Evolutionary conservation across 768 basidiomycete species (phyloP).

Genomic region (Russula virescens): DNA sequence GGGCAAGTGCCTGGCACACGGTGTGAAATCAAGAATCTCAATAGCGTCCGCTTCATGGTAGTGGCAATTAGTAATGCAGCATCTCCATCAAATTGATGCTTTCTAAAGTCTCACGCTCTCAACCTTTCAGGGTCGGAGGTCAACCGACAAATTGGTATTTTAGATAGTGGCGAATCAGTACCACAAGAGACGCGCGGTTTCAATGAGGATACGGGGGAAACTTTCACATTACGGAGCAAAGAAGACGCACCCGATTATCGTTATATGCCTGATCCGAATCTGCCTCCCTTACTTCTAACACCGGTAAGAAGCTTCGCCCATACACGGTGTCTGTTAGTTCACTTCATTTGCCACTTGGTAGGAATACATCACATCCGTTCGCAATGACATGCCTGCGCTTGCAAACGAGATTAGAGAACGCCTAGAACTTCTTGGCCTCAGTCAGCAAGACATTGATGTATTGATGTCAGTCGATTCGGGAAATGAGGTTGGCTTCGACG

Average conservation of each 20-base stretch:
- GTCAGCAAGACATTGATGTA: slow-evolving; percentile 63
- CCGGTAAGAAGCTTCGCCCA: slow-evolving; percentile 34
- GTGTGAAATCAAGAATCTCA: slow-evolving; percentile 96
- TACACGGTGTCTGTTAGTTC: neutral
- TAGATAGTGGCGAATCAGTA: slow-evolving; percentile 42
- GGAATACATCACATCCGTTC: slow-evolving; percentile 55
- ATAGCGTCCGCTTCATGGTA: slow-evolving; percentile 80
- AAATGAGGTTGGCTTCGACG: slow-evolving; percentile 57
- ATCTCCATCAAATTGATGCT: neutral
- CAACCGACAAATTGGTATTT: slow-evolving; percentile 63
- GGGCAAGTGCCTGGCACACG: slow-evolving; percentile 68
- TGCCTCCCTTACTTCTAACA: slow-evolving; percentile 64
- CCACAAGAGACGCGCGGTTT: slow-evolving; percentile 89
- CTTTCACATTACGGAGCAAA: slow-evolving; percentile 79
- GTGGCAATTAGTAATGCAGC: slow-evolving; percentile 65
- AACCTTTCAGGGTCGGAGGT: slow-evolving; percentile 65
- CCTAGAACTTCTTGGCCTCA: slow-evolving; percentile 50
- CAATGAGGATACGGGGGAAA: slow-evolving; percentile 74
- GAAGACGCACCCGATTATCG: slow-evolving; percentile 94
- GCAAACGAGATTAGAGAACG: slow-evolving; percentile 58
- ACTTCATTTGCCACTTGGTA: slow-evolving; percentile 30
- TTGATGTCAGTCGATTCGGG: slow-evolving; percentile 69
- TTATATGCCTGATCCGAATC: slow-evolving; percentile 96
- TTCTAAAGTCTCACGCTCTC: neutral
- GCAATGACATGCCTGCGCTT: slow-evolving; percentile 62